phyloP scores from a whole-genome alignment of 257 asterid species.

The Striga asiatica region DNA sequence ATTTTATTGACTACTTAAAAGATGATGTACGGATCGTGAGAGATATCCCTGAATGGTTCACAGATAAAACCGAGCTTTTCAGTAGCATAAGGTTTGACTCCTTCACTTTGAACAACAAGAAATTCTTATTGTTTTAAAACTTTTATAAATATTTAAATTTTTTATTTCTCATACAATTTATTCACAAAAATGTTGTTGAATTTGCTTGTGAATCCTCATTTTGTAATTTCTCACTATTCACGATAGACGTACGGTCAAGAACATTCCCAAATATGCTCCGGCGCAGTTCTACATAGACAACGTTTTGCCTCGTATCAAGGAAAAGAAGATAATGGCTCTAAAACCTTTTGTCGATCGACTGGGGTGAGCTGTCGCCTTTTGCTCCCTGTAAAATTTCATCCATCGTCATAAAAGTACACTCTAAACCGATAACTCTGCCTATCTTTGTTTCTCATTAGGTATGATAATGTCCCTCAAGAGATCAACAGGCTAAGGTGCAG shows the following conservation, averaged over 20 bases:
- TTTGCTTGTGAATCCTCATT: constrained; percentile 19
- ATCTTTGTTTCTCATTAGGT: constrained; percentile 36
- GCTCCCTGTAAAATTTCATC: background rate
- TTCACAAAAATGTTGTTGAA: constrained; percentile 4
- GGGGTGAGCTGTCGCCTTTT: constrained; percentile 60
- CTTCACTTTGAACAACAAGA: too few species aligned
- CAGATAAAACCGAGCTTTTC: constrained; percentile 95
- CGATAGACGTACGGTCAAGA: constrained; percentile 88
- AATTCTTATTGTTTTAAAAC: too few species aligned
- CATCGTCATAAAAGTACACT: background rate
- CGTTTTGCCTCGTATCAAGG: constrained; percentile 87
- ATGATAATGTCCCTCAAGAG: constrained; percentile 94
- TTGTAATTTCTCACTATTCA: constrained; percentile 18
- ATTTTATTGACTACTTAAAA: constrained; percentile 85
- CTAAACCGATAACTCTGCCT: too few species aligned
- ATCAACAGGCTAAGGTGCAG: constrained; percentile 95
- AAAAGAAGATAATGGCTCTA: constrained; percentile 93
- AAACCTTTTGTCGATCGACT: constrained; percentile 98
- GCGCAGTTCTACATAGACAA: constrained; percentile 96
- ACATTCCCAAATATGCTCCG: constrained; percentile 98
- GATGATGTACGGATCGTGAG: constrained; percentile 85
- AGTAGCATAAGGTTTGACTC: constrained; percentile 70
- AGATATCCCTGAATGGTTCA: constrained; percentile 96
- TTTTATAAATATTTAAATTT: too few species aligned
- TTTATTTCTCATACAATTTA: background rate